These are phyloP conservation scores for Xerocomus subilludens DNA, from an alignment of 1,284 basidiomycete genomes.

Conservation along the genomic window DNA sequence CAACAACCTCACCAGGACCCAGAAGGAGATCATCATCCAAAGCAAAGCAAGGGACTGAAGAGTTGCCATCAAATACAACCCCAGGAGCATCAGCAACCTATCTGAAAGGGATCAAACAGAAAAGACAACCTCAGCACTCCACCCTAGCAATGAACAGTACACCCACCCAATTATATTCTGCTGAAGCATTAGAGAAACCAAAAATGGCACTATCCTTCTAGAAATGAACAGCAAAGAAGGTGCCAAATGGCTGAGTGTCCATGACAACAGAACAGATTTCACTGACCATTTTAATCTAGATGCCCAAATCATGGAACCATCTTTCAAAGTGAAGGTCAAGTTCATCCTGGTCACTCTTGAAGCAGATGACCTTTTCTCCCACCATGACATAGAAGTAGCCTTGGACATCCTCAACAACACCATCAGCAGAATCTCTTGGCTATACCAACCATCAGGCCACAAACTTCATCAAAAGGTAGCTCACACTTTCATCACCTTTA, in stretches of 20 bases:
- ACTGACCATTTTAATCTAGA: background rate
- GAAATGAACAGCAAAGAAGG: slow-evolving; percentile 4
- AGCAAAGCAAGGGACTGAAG: background rate
- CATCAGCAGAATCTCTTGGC: background rate
- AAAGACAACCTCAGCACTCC: background rate
- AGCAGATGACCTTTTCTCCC: background rate
- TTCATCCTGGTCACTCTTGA: background rate
- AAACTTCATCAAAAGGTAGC: background rate
- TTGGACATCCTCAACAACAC: background rate
- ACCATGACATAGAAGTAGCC: background rate
- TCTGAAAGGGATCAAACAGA: background rate
- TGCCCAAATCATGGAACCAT: background rate
- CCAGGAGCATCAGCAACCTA: background rate
- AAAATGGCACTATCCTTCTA: background rate
- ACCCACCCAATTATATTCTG: background rate
- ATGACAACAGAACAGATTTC: background rate
- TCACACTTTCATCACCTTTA: slow-evolving; percentile 1
- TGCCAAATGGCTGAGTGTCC: background rate
- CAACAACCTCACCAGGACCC: background rate
- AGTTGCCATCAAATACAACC: background rate
- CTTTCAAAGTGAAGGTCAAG: background rate
- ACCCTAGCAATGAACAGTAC: background rate
- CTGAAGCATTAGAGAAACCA: background rate
- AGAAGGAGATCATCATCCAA: background rate
- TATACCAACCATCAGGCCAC: background rate